A percentile compares a stretch with the other conserved stretches of the same genome.
phyloP scores from a whole-genome alignment of 1,284 basidiomycete species.

The Ustilago curta region DNA sequence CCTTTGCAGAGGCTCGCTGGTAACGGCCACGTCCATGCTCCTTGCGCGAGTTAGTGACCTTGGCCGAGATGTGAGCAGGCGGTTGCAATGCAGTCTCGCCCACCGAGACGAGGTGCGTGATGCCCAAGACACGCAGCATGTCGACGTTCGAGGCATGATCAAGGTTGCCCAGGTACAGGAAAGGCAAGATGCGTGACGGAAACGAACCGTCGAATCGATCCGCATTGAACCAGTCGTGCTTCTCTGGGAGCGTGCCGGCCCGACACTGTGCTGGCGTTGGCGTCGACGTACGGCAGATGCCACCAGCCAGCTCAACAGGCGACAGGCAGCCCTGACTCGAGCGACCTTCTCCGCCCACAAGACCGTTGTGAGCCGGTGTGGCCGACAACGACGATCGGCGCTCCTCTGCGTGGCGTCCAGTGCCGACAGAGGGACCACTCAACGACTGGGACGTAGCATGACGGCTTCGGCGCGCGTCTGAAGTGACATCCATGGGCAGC shows the following conservation, averaged over 20 bases:
- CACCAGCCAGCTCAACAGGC: slow-evolving; percentile 17
- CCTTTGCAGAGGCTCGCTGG: slow-evolving; percentile 37
- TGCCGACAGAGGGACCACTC: slow-evolving; percentile 16
- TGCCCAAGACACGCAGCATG: slow-evolving; percentile 94
- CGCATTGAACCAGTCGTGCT: slow-evolving; percentile 85
- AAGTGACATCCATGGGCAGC: slow-evolving; percentile 8
- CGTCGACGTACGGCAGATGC: slow-evolving; percentile 39
- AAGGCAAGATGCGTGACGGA: slow-evolving; percentile 91
- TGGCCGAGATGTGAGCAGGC: slow-evolving; percentile 45
- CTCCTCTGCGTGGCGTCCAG: slow-evolving; percentile 10
- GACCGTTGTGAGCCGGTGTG: slow-evolving; percentile 1
- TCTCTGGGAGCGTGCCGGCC: slow-evolving; percentile 9
- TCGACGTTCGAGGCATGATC: slow-evolving; percentile 93
- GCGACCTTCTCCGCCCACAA: neutral
- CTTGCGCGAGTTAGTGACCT: slow-evolving; percentile 23
- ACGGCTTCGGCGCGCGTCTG: slow-evolving; percentile 18
- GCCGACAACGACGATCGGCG: slow-evolving; percentile 30
- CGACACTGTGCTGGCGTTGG: slow-evolving; percentile 33
- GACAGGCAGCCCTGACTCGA: slow-evolving; percentile 6
- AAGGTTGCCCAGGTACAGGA: slow-evolving; percentile 91
- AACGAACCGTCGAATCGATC: slow-evolving; percentile 93
- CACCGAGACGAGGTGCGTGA: slow-evolving; percentile 96
- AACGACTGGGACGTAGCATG: slow-evolving; percentile 33
- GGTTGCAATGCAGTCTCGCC: slow-evolving; percentile 85
- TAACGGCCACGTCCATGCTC: slow-evolving; percentile 33